Conservation (phyloP, 2,329 filamentous ascomycete genomes). For the Aspergillus udagawae region DNA sequence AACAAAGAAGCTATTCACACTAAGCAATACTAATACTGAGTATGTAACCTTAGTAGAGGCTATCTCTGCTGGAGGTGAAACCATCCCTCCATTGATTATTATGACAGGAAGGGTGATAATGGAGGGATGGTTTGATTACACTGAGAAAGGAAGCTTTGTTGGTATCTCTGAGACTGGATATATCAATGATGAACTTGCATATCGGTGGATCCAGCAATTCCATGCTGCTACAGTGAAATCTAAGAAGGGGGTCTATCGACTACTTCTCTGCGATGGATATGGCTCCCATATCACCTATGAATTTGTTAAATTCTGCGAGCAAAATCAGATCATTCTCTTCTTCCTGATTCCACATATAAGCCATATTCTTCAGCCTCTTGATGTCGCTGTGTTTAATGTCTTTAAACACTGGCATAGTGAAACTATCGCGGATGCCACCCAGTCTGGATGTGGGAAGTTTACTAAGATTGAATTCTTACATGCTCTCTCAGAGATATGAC, state of each 20-base stretch:
- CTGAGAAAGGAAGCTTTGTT: background rate
- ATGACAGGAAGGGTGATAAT: background rate
- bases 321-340: background rate
- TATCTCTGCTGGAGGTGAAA: background rate
- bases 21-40: background rate
- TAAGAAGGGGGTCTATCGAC: background rate
- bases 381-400: background rate
- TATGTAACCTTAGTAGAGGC: background rate
- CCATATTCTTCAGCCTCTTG: background rate
- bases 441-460: background rate
- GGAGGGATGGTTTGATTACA: background rate
- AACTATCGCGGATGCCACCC: background rate
- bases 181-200: background rate
- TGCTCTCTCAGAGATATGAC: background rate
- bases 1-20: background rate
- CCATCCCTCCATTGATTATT: background rate
- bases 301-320: background rate
- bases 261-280: background rate
- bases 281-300: background rate
- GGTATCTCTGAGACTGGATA: background rate
- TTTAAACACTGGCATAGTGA: background rate
- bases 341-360: background rate
- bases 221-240: background rate
- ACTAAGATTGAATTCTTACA: background rate
- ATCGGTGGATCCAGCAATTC: background rate